Evolutionary conservation across 2,329 filamentous ascomycete species (phyloP).

Genomic region (Ascochyta viciae-villosae): DNA sequence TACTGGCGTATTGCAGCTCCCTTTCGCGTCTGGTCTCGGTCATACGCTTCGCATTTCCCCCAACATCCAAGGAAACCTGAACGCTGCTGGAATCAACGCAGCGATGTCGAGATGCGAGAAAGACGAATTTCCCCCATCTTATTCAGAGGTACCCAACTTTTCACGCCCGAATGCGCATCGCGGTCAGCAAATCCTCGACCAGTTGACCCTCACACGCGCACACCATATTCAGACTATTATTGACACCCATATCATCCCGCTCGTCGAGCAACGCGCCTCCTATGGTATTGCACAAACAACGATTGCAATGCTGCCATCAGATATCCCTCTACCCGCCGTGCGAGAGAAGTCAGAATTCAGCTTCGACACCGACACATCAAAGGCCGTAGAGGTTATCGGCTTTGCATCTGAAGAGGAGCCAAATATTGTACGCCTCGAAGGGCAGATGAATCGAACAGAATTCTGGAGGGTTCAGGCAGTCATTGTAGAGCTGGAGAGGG

Average conservation of each 20-base stretch:
- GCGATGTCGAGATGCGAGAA: conserved; percentile 24
- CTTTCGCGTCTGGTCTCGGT: not conserved
- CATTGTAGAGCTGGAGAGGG: conserved; percentile 49
- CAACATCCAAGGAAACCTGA: not conserved
- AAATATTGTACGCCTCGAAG: conserved; percentile 49
- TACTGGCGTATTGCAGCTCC: not conserved
- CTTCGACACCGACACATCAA: conserved; percentile 29
- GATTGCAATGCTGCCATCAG: conserved; percentile 55
- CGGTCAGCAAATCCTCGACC: conserved; percentile 43
- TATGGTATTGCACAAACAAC: conserved; percentile 54
- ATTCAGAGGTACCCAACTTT: conserved; percentile 30
- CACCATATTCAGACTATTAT: conserved; percentile 51
- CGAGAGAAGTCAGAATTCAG: conserved; percentile 41
- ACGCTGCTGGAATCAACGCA: not conserved
- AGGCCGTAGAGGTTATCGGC: conserved; percentile 47
- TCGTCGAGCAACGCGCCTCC: conserved; percentile 49
- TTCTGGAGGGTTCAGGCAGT: conserved; percentile 55
- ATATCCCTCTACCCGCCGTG: conserved; percentile 39
- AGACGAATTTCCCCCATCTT: conserved; percentile 30
- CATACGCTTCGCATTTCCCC: not conserved
- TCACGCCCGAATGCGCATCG: conserved; percentile 18
- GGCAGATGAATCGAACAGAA: conserved; percentile 50
- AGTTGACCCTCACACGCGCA: conserved; percentile 50
- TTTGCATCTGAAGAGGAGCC: conserved; percentile 51
- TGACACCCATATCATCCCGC: conserved; percentile 50